Evolutionary conservation across 2,329 filamentous ascomycete genomes (phyloP), one percentile per base, ranked within the genome.

Genomic region (Cladosporium sp.): DNA sequence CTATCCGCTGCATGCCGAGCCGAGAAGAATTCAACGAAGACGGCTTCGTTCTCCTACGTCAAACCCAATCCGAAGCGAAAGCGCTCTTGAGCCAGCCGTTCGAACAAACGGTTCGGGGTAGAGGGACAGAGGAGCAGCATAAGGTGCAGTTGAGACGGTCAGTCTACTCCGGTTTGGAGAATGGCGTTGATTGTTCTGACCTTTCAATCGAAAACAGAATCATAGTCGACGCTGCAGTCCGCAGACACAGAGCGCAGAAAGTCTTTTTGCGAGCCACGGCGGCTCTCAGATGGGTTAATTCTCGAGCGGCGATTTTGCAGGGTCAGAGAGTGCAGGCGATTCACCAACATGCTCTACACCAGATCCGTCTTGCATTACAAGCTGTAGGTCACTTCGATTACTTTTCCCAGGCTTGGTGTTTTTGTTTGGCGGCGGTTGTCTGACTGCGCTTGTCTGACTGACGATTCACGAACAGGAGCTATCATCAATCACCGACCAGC

Each of bases 161-260:
- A 20, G 11, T 29, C 19, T 18, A 12, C 16, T 33, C 22, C n/a
- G n/a, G n/a, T n/a, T n/a, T n/a, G n/a, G n/a, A n/a, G n/a, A n/a
- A n/a, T n/a, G n/a, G n/a, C n/a, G n/a, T n/a, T n/a, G n/a, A n/a
- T n/a, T n/a, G n/a, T n/a, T n/a, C n/a, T 19, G 38, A 40, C 8
- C 16, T 20, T 11, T 18, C 30, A 1, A n/a, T 27, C 16, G 12
- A 13, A 19, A 47, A 56, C 55, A 84, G 81, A 42, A 76, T 84
- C 40, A 80, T 84, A 47, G 67, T 77, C 41, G 81, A 84, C 61
- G 76, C 79, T 33, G 76, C 76, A 42, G 73, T 79, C 30, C 75
- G 81, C 41, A 76, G 81, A 3, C 82, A 84, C 65, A 76, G 77
- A 61, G 80, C 79, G 40, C 79, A 84, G 62, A 77, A 77, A 55